Evolutionary conservation across 768 basidiomycete genomes (phyloP).

Genomic region (Myochromella boudieri): DNA sequence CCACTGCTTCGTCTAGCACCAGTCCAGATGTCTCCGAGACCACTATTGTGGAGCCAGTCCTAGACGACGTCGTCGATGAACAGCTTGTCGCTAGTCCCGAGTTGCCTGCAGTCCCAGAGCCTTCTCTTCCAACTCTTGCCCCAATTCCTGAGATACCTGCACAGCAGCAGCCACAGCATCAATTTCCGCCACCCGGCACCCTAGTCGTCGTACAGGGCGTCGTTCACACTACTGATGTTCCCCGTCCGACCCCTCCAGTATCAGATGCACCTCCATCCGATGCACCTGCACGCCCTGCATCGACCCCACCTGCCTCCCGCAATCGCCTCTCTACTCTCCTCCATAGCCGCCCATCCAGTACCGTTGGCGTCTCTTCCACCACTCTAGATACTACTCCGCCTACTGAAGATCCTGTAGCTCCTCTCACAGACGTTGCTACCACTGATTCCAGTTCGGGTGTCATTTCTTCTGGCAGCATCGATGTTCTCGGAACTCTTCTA

Average conservation of each 20-base stretch:
- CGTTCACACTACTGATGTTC: constrained; percentile 73
- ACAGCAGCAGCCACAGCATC: constrained; percentile 15
- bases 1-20: too few relatives aligned
- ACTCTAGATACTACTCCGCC: constrained; percentile 4
- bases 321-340: constrained; percentile 35
- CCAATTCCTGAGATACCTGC: constrained; percentile 1
- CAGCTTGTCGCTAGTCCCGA: too few relatives aligned
- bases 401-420: constrained; percentile 5
- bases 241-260: constrained; percentile 31
- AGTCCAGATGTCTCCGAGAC: background rate
- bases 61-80: too few relatives aligned
- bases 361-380: constrained; percentile 12
- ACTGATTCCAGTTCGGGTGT: constrained; percentile 25
- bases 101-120: too few relatives aligned
- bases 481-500: constrained; percentile 79
- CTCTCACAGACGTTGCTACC: constrained; percentile 12
- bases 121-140: background rate
- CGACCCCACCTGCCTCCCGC: constrained; percentile 29
- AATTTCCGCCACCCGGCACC: constrained; percentile 74
- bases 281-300: constrained; percentile 24
- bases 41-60: too few relatives aligned
- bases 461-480: constrained; percentile 74
- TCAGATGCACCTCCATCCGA: constrained; percentile 13
- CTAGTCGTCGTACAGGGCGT: constrained; percentile 84
- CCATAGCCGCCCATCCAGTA: constrained; percentile 31